Percentiles rank a stretch among this genome's conserved stretches.
Conservation (phyloP, 495 filamentous ascomycete species). For the Pyronema omphalodes region DNA sequence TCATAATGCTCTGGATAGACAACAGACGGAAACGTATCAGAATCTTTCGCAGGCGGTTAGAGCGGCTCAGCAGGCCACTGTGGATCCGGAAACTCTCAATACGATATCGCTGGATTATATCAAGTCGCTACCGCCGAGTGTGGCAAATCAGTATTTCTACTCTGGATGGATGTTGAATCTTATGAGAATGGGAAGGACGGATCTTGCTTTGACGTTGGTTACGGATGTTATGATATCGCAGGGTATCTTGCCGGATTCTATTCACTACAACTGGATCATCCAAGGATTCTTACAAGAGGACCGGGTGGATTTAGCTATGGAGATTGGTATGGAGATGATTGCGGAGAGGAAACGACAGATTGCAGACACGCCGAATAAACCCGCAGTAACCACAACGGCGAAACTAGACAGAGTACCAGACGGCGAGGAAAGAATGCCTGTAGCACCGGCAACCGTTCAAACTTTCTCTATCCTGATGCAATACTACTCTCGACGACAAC, state of each 20-base stretch:
- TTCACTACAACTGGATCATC: constrained; percentile 43
- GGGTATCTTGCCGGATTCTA: constrained; percentile 36
- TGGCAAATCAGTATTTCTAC: constrained; percentile 44
- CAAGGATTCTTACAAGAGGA: constrained; percentile 34
- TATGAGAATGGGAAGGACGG: constrained; percentile 39
- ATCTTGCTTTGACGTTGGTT: constrained; percentile 35
- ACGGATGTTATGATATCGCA: constrained; percentile 41
- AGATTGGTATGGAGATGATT: constrained; percentile 41
- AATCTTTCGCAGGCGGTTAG: constrained; percentile 8
- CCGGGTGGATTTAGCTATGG: constrained; percentile 33
- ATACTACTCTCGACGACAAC: constrained; percentile 35
- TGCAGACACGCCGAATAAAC: constrained; percentile 9
- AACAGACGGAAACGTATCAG: constrained; percentile 8
- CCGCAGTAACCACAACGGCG: neutral
- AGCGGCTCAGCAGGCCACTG: constrained; percentile 4
- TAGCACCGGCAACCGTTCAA: constrained; percentile 37
- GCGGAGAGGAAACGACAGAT: constrained; percentile 33
- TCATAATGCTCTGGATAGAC: neutral
- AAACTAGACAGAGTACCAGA: neutral
- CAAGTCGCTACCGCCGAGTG: constrained; percentile 34
- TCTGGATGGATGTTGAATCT: constrained; percentile 46
- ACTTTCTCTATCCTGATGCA: constrained; percentile 44
- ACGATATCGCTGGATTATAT: constrained; percentile 35
- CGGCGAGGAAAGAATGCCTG: neutral
- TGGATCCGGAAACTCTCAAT: constrained; percentile 27